phyloP scores from a whole-genome alignment of 1,139 yeast genomes.

The Saccharomyces pastorianus region DNA sequence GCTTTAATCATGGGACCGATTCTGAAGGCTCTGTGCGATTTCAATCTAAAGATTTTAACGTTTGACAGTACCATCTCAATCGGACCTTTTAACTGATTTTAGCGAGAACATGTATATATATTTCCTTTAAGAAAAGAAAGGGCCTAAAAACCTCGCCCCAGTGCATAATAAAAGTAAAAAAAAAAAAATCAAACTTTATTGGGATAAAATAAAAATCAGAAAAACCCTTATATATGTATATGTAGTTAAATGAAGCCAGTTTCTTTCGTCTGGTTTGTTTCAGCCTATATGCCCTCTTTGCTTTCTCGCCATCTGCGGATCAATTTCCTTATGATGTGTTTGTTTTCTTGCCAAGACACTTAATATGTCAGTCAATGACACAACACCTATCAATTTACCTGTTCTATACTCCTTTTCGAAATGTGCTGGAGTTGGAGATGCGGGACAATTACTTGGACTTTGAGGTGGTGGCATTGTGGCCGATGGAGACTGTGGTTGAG shows the following conservation, averaged over 20 bases:
- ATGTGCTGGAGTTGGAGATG: slow-evolving; percentile 14
- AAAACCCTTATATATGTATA: neutral
- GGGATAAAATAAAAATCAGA: neutral
- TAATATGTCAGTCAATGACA: slow-evolving; percentile 79
- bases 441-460: neutral
- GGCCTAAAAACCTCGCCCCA: neutral
- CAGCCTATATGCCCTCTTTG: slow-evolving; percentile 54
- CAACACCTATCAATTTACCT: slow-evolving; percentile 79
- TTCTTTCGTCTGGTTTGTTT: neutral
- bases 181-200: neutral
- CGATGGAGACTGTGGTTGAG: neutral
- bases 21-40: neutral
- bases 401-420: slow-evolving; percentile 40
- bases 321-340: slow-evolving; percentile 51
- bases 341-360: slow-evolving; percentile 67
- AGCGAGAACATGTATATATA: neutral
- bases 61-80: neutral
- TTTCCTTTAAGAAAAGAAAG: neutral
- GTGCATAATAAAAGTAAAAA: neutral
- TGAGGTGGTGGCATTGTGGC: neutral
- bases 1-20: neutral
- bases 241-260: neutral
- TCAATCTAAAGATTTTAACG: neutral
- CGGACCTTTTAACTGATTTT: neutral
- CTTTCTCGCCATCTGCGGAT: slow-evolving; percentile 75